A percentile compares a stretch with the other conserved stretches of the same genome.
phyloP scores from a whole-genome alignment of 768 basidiomycete genomes.

The Pisolithus microcarpus region DNA sequence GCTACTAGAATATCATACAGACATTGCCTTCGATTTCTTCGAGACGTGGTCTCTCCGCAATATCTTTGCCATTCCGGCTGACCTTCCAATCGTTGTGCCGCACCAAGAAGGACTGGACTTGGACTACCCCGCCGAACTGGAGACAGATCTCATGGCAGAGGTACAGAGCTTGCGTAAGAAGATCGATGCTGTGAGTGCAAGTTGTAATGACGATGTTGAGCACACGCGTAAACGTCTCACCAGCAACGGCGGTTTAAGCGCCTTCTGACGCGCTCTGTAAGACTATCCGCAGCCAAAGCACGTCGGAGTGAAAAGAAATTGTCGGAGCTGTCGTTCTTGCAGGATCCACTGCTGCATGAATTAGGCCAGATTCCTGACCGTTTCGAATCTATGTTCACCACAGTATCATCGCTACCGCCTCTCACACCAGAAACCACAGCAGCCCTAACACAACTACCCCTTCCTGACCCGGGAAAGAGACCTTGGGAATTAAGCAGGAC shows the following conservation, averaged over 20 bases:
- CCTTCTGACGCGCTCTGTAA: constrained; percentile 47
- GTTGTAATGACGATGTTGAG: constrained; percentile 3
- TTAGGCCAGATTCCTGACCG: constrained; percentile 36
- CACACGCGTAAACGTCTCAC: constrained; percentile 1
- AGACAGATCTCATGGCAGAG: constrained; percentile 57
- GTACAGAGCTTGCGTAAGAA: constrained; percentile 59
- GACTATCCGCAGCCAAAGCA: constrained; percentile 38
- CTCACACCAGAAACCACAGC: constrained; percentile 34
- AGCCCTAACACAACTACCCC: constrained; percentile 25
- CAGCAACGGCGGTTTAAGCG: constrained; percentile 66
- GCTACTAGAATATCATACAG: constrained; percentile 79
- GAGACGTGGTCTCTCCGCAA: constrained; percentile 87
- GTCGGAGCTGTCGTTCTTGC: constrained; percentile 39
- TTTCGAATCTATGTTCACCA: constrained; percentile 38
- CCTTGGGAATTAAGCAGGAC: constrained; percentile 71
- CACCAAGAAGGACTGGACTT: constrained; percentile 73
- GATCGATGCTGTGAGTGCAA: constrained; percentile 58
- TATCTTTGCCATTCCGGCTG: constrained; percentile 70
- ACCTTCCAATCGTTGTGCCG: constrained; percentile 63
- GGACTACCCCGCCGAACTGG: constrained; percentile 46
- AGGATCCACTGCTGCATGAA: constrained; percentile 31
- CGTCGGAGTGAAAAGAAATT: constrained; percentile 39
- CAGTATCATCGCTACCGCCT: constrained; percentile 43
- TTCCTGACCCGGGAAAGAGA: constrained; percentile 56
- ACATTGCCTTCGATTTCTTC: constrained; percentile 87